Base-by-base conservation (phyloP, 2,329 filamentous ascomycete genomes). In the Claviceps quebecensis region DNA sequence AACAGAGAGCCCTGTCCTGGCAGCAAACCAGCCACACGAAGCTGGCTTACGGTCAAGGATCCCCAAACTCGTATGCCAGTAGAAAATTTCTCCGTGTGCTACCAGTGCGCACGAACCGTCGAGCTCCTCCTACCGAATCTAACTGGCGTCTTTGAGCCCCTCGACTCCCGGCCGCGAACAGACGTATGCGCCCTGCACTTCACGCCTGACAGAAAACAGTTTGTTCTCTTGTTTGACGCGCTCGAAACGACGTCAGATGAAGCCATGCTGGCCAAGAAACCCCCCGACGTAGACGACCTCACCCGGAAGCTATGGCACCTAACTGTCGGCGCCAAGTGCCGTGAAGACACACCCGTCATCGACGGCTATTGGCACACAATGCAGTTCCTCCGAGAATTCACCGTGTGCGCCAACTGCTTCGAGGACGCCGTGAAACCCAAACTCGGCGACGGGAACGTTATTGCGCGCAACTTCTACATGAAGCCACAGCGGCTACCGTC, bases 371-470 rank as follows among this genome's bases (percentile, higher is more conserved):
- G 90, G 90, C 83, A 94, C 64, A 81, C 78, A 51, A 87, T 94
- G 64, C 80, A 85, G 1, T 73, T 78, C 14, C 69, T 94, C 0
- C 86, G 85, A 0, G 78, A 89, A 47, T 80, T 95, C 59, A 88
- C 85, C 1, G 83, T 95, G 4, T 97, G 90, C 66, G 81, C 86
- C 56, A 87, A 91, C 65, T 97, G 90, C 65, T 95, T 86, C 63
- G 78, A 87, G 16, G 81, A 87, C 22, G 77, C 87, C 1, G 79
- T 95, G n/a, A 80, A 77, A 66, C 88, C 89, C 1, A 71, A 80
- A 48, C 67, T 83, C 1, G 70, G 74, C 34, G 70, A 74, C 16
- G 64, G 68, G 49, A 67, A 69, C 41, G 68, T 76, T 1, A 71
- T 90, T 23, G 81, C 84, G 9, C 69, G 75, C 17, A 78, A 83